Percentiles rank a stretch among this genome's conserved stretches.
These are phyloP conservation scores for Trapa incisa DNA, from an alignment of 345 rosid genomes.

Conservation along the genomic window DNA sequence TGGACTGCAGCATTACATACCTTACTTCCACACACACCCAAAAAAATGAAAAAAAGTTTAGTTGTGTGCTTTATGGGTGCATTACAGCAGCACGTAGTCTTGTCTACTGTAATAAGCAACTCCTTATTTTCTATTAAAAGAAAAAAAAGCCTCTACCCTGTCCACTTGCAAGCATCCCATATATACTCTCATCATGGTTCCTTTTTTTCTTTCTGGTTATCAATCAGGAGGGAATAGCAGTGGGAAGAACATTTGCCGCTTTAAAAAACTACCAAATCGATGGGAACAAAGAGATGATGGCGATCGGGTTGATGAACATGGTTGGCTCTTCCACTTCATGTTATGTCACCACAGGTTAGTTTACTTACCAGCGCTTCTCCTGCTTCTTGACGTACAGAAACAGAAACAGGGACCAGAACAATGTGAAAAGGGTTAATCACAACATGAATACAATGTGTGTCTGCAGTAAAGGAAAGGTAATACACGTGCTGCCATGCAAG, in stretches of 20 bases:
- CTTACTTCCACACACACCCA: neutral
- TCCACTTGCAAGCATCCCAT: neutral
- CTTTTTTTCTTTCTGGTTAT: neutral
- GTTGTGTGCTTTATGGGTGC: too few relatives aligned
- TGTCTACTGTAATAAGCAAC: neutral
- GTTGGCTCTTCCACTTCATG: slow-evolving; percentile 93
- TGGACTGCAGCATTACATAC: too few relatives aligned
- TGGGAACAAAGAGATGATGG: slow-evolving; percentile 99
- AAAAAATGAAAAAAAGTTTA: too few relatives aligned
- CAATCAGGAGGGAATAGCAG: slow-evolving; percentile 92
- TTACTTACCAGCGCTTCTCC: neutral
- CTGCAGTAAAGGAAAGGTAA: too few relatives aligned
- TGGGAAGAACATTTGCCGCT: slow-evolving; percentile 92
- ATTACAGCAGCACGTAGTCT: too few relatives aligned
- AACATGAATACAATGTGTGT: too few relatives aligned
- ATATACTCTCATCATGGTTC: neutral
- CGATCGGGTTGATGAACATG: slow-evolving; percentile 88
- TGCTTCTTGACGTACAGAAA: neutral
- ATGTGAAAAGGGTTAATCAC: neutral
- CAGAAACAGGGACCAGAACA: neutral
- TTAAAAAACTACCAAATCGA: slow-evolving; percentile 78
- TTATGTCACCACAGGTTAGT: slow-evolving; percentile 63
- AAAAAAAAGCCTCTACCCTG: neutral
- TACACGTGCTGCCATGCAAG: neutral
- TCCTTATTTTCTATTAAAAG: neutral